Conservation (phyloP, 345 rosid genomes). For the Ceriops tagal region DNA sequence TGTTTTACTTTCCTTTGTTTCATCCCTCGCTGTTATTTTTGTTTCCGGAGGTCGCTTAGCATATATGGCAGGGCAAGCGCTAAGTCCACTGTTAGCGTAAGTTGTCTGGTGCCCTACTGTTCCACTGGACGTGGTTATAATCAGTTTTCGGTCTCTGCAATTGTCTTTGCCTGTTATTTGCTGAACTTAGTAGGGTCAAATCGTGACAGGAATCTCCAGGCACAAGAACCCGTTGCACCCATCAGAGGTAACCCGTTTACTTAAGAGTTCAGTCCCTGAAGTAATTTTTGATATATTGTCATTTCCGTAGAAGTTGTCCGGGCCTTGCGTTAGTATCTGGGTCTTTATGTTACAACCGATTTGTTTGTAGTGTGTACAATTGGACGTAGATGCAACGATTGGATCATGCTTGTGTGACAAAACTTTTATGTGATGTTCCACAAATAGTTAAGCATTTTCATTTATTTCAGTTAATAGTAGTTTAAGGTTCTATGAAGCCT, state of each 20-base stretch:
- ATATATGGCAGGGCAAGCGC: conserved; percentile 54
- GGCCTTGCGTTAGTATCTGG: neutral
- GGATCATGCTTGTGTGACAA: neutral
- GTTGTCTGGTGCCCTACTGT: conserved; percentile 17
- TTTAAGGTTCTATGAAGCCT: no score
- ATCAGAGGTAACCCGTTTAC: conserved; percentile 86
- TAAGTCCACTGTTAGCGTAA: conserved; percentile 65
- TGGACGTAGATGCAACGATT: neutral
- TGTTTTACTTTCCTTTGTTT: neutral
- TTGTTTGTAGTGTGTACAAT: neutral
- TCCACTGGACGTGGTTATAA: neutral
- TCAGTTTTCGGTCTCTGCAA: neutral
- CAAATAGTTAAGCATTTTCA: no score
- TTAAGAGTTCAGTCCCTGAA: conserved; percentile 13
- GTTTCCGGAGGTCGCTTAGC: conserved; percentile 67
- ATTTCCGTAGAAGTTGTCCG: conserved; percentile 6
- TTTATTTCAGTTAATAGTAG: no score
- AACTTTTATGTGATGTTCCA: no score
- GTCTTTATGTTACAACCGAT: conserved; percentile 1
- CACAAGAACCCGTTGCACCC: conserved; percentile 73
- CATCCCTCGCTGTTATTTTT: conserved; percentile 5
- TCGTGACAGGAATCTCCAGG: conserved; percentile 47
- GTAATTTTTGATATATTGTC: neutral
- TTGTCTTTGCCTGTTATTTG: neutral
- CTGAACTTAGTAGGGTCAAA: neutral